Conservation (phyloP, 306 rosid species). For the Sicyos edulis region DNA sequence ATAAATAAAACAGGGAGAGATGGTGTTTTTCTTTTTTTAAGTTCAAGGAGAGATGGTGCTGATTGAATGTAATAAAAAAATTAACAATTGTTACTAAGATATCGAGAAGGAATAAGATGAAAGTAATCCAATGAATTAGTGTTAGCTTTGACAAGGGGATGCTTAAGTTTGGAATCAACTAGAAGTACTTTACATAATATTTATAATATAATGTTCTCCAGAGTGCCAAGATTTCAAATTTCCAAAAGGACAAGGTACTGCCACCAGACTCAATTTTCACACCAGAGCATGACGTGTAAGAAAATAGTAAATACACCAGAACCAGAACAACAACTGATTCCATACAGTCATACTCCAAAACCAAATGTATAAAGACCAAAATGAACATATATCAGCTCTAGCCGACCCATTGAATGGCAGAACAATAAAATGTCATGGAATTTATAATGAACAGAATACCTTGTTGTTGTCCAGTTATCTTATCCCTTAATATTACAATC, state of each 20-base stretch:
- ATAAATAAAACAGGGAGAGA: background rate
- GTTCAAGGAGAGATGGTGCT: background rate
- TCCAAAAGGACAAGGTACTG: background rate
- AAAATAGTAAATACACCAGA: background rate
- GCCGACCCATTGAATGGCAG: slow-evolving; percentile 21
- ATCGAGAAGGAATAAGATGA: background rate
- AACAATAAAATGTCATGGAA: slow-evolving; percentile 18
- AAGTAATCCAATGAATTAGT: background rate
- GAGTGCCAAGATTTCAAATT: background rate
- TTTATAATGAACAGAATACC: slow-evolving; percentile 35
- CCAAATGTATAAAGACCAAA: slow-evolving; percentile 5
- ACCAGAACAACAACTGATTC: background rate
- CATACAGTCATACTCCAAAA: background rate
- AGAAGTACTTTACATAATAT: background rate
- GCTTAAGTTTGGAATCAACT: background rate
- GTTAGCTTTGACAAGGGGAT: background rate
- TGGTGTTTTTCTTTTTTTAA: no score
- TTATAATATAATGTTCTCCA: background rate
- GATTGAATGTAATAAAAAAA: background rate
- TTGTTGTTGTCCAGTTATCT: slow-evolving; percentile 63
- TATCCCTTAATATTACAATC: slow-evolving; percentile 69
- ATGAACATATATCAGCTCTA: slow-evolving; percentile 3
- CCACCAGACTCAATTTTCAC: background rate
- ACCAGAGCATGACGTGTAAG: background rate
- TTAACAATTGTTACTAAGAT: background rate